Evolutionary conservation across 306 rosid genomes (phyloP).

Genomic region (Rubus parviflorus): DNA sequence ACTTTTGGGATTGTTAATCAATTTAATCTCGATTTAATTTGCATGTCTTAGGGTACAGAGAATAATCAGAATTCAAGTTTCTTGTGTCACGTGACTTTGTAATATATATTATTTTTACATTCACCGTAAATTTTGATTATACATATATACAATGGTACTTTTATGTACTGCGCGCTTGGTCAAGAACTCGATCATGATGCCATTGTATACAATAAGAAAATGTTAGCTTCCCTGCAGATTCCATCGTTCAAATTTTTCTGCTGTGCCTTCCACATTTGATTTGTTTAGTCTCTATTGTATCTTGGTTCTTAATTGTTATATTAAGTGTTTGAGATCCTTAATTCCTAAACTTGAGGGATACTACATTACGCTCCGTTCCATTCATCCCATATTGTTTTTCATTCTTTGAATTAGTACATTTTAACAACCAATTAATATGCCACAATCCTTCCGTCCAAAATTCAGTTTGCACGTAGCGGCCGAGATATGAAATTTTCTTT

Average conservation of each 20-base stretch:
- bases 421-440: no score
- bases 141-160: not conserved
- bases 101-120: not conserved
- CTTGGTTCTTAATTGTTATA: not conserved
- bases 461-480: no score
- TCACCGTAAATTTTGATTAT: no score
- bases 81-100: not conserved
- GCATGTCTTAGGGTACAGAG: not conserved
- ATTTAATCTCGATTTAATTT: not conserved
- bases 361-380: no score
- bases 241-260: conserved; percentile 13
- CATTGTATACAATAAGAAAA: not conserved
- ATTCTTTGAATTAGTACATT: no score
- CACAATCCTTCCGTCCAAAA: no score
- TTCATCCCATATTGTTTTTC: no score
- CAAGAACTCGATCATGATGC: not conserved
- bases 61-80: not conserved
- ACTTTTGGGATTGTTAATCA: conserved; percentile 10
- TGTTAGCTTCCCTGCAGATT: not conserved
- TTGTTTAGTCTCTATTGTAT: not conserved
- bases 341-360: no score
- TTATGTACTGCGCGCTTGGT: not conserved
- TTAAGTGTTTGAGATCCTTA: not conserved
- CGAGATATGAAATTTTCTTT: no score
- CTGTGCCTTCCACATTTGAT: conserved; percentile 3